Evolutionary conservation across 2,329 filamentous ascomycete species (phyloP).

Genomic region (Akanthomyces muscarius): DNA sequence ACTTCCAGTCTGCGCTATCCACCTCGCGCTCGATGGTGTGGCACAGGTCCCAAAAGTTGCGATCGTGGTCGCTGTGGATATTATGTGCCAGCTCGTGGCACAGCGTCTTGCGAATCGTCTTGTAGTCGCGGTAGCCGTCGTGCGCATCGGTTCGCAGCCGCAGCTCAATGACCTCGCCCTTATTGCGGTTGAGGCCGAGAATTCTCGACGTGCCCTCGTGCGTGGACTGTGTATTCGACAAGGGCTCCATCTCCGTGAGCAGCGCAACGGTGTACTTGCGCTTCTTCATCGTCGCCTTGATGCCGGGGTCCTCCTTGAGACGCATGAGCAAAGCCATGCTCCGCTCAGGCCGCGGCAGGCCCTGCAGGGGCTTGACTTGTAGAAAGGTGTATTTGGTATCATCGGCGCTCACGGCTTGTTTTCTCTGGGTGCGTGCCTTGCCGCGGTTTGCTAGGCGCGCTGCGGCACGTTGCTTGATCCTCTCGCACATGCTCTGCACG

Average conservation of each 20-base stretch:
- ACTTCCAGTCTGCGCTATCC: constrained; percentile 71
- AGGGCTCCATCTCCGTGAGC: constrained; percentile 93
- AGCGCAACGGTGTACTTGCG: constrained; percentile 82
- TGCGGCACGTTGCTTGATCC: constrained; percentile 45
- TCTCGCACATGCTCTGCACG: constrained; percentile 46
- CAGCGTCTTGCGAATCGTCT: constrained; percentile 82
- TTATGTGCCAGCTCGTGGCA: constrained; percentile 97
- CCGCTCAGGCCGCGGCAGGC: constrained; percentile 72
- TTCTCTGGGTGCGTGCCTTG: constrained; percentile 24
- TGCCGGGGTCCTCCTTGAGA: constrained; percentile 77
- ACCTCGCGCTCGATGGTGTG: constrained; percentile 86
- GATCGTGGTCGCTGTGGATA: constrained; percentile 78
- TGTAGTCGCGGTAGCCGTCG: constrained; percentile 91
- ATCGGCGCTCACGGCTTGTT: constrained; percentile 38
- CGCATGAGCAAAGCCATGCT: constrained; percentile 69
- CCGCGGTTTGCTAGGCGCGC: constrained; percentile 32
- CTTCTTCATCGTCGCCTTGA: constrained; percentile 75
- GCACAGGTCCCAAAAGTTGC: constrained; percentile 85
- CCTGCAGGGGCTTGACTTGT: constrained; percentile 66
- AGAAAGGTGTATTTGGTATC: constrained; percentile 76
- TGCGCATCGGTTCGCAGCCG: constrained; percentile 88
- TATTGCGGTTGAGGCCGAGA: constrained; percentile 81
- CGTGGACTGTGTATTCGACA: constrained; percentile 66
- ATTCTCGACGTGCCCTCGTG: constrained; percentile 72
- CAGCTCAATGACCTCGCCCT: constrained; percentile 86